Percentiles rank a stretch among this genome's conserved stretches.
These are phyloP conservation scores for Syzygium malaccense DNA, from an alignment of 441 rosid genomes.

Conservation along the genomic window DNA sequence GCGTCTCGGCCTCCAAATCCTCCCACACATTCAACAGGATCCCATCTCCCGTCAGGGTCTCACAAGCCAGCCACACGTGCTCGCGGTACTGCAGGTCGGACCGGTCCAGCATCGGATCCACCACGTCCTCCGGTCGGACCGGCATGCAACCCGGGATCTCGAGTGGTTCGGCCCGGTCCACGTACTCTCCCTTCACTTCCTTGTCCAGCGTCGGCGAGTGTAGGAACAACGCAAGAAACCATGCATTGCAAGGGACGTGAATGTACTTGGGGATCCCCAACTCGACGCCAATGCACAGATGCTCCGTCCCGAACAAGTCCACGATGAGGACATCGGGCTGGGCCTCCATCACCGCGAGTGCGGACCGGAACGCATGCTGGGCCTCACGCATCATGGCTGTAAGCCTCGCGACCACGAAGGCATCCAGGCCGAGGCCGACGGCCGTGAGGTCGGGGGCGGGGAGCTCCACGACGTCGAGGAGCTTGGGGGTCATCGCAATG, in stretches of 20 bases:
- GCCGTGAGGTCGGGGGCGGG: neutral
- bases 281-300: conserved; percentile 36
- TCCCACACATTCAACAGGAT: too few relatives aligned
- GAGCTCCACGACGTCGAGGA: neutral
- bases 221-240: conserved; percentile 39
- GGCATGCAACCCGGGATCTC: too few relatives aligned
- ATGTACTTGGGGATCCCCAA: conserved; percentile 33
- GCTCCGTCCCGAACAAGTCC: conserved; percentile 50
- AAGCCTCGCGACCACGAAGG: neutral
- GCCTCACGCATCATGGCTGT: conserved; percentile 20
- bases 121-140: too few relatives aligned
- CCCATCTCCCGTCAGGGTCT: too few relatives aligned
- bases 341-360: conserved; percentile 11
- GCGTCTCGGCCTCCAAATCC: too few relatives aligned
- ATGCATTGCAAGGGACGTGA: conserved; percentile 35
- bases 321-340: conserved; percentile 29
- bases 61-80: too few relatives aligned
- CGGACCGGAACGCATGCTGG: conserved; percentile 12
- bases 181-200: too few relatives aligned
- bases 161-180: too few relatives aligned
- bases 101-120: too few relatives aligned
- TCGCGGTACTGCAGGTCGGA: too few relatives aligned
- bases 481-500: neutral
- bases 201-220: too few relatives aligned
- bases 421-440: neutral